Percentiles rank a stretch among this genome's conserved stretches.
Evolutionary conservation across 169 alveolate genomes (phyloP).

Genomic region (Eimeria necatrix): DNA sequence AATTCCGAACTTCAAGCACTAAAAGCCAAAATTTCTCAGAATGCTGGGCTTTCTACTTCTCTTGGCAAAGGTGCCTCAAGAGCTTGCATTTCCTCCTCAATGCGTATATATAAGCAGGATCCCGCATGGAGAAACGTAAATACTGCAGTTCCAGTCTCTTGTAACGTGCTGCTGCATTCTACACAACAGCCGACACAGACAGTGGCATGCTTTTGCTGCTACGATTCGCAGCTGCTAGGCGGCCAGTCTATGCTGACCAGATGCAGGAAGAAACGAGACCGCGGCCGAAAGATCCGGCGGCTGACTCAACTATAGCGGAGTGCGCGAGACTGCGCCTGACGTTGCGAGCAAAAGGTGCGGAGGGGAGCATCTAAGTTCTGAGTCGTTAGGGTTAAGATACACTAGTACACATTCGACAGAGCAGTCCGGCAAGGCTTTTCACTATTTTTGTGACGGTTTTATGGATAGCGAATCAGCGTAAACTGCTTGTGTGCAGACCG

Average conservation of each 20-base stretch:
- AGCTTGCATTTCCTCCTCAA: not conserved
- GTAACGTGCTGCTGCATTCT: no score
- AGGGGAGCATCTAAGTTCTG: no score
- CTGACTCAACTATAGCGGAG: not conserved
- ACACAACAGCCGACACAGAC: not conserved
- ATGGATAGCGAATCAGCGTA: no score
- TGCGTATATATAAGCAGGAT: not conserved
- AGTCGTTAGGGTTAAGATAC: no score
- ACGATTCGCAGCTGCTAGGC: not conserved
- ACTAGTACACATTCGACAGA: not conserved
- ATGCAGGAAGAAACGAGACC: not conserved
- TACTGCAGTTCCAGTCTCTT: not conserved
- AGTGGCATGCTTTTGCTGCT: not conserved
- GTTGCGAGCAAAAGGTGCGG: slow-evolving; percentile 41
- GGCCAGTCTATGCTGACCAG: not conserved
- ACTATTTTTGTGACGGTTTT: no score
- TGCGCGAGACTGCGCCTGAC: slow-evolving; percentile 45
- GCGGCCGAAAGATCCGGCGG: not conserved
- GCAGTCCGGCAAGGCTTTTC: not conserved
- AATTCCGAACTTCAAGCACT: slow-evolving; percentile 1
- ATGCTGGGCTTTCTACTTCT: not conserved
- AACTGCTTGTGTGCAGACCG: not conserved
- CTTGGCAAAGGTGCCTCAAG: slow-evolving; percentile 34
- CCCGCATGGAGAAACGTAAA: not conserved
- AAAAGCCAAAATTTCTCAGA: slow-evolving; percentile 1